Evolutionary conservation across 1,139 yeast genomes (phyloP).

Genomic region (Pneumocystis wakefieldiae): DNA sequence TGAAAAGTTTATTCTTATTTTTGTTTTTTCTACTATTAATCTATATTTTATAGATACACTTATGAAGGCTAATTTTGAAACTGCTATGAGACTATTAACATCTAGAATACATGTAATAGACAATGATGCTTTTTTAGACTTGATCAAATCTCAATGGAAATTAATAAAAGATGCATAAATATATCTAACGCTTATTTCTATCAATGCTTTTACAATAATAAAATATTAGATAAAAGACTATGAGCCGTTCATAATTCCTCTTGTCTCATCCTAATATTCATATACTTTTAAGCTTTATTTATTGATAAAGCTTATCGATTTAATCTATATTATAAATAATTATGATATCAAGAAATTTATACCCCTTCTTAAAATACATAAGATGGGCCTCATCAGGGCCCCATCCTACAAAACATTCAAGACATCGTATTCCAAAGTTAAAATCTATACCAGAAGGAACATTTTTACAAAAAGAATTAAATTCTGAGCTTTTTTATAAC

Average conservation of each 20-base stretch:
- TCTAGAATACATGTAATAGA: constrained; percentile 12
- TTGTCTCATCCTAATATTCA: too few species aligned
- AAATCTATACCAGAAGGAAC: constrained; percentile 6
- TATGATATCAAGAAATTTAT: neutral
- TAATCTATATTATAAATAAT: neutral
- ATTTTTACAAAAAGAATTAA: constrained; percentile 4
- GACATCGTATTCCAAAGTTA: constrained; percentile 7
- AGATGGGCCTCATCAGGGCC: neutral
- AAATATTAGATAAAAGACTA: too few species aligned
- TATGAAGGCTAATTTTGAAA: constrained; percentile 14
- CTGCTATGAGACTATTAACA: constrained; percentile 14
- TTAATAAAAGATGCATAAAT: neutral
- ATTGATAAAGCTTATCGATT: neutral
- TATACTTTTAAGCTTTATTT: too few species aligned
- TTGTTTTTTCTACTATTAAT: constrained; percentile 7
- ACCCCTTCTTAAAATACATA: neutral
- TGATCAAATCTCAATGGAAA: neutral
- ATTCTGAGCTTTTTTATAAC: constrained; percentile 6
- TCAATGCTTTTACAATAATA: too few species aligned
- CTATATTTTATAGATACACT: constrained; percentile 6
- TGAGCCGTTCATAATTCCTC: too few species aligned
- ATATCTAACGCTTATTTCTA: too few species aligned
- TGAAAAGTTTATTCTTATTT: constrained; percentile 7
- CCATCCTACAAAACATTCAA: neutral
- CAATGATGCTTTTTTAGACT: constrained; percentile 13